phyloP scores from a whole-genome alignment of 768 basidiomycete genomes.

The Tulasnella sp. region DNA sequence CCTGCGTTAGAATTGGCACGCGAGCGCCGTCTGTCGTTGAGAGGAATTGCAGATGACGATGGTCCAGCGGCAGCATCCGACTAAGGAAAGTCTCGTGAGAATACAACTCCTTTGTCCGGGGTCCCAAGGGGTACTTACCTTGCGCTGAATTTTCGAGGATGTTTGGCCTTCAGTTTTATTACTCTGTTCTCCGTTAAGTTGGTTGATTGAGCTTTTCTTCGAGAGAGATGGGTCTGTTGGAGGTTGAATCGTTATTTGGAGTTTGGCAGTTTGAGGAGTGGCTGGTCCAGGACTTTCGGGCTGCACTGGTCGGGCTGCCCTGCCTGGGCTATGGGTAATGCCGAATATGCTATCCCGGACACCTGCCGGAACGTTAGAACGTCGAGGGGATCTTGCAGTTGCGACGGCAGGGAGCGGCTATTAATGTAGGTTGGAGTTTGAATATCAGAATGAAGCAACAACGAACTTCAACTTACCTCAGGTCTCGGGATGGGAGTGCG shows the following conservation, averaged over 20 bases:
- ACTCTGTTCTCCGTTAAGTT: not conserved
- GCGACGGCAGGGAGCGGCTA: not conserved
- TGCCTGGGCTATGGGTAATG: not conserved
- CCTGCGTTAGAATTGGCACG: too few relatives aligned
- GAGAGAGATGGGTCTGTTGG: constrained; percentile 14
- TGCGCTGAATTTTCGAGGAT: not conserved
- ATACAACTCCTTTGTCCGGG: not conserved
- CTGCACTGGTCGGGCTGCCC: not conserved
- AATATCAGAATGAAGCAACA: not conserved
- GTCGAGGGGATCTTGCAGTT: not conserved
- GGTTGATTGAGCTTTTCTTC: not conserved
- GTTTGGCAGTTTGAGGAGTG: constrained; percentile 14
- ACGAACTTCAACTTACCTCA: constrained; percentile 4
- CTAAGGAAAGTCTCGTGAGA: not conserved
- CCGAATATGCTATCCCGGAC: constrained; percentile 1
- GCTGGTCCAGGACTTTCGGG: not conserved
- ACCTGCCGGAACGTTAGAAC: not conserved
- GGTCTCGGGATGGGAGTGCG: not conserved
- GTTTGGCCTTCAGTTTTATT: not conserved
- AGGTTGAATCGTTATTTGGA: constrained; percentile 16
- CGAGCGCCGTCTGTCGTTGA: too few relatives aligned
- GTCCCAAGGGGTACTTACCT: not conserved
- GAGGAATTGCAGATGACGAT: not conserved
- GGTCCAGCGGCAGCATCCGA: not conserved
- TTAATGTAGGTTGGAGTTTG: not conserved